Evolutionary conservation across 331 rosid species (phyloP).

Genomic region (Quercus tomentella): DNA sequence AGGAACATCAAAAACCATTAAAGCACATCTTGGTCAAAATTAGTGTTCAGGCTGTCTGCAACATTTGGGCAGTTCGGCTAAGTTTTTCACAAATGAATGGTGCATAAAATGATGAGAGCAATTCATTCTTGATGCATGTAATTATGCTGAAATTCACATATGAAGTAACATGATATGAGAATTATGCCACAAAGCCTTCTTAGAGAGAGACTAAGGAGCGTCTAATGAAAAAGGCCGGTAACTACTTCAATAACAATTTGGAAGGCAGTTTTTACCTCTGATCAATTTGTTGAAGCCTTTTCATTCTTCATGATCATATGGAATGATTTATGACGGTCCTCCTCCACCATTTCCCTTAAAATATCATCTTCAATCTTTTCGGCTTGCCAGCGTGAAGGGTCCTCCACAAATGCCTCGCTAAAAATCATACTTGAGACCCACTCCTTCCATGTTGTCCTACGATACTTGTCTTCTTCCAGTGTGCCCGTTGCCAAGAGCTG

Average conservation of each 20-base stretch:
- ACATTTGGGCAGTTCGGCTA: neutral
- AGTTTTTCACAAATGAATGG: neutral
- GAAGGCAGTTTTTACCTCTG: constrained; percentile 35
- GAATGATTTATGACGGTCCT: constrained; percentile 68
- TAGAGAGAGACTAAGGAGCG: neutral
- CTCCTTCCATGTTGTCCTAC: constrained; percentile 89
- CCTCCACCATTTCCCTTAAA: constrained; percentile 80
- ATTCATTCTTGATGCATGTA: neutral
- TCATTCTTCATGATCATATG: constrained; percentile 96
- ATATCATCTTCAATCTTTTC: constrained; percentile 90
- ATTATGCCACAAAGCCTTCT: neutral
- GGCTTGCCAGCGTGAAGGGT: constrained; percentile 85
- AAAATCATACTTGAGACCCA: constrained; percentile 97
- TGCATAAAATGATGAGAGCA: neutral
- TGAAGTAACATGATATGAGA: neutral
- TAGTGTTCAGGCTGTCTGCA: neutral
- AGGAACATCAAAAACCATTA: neutral
- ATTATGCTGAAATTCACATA: neutral
- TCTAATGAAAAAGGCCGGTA: neutral
- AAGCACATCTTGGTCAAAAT: neutral
- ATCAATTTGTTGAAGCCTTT: constrained; percentile 73
- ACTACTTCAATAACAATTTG: neutral
- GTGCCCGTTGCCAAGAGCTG: constrained; percentile 82
- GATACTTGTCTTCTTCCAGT: constrained; percentile 75
- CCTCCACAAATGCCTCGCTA: constrained; percentile 90